phyloP scores from a whole-genome alignment of 805 yeast species.

The Schwanniomyces vanrijiae region DNA sequence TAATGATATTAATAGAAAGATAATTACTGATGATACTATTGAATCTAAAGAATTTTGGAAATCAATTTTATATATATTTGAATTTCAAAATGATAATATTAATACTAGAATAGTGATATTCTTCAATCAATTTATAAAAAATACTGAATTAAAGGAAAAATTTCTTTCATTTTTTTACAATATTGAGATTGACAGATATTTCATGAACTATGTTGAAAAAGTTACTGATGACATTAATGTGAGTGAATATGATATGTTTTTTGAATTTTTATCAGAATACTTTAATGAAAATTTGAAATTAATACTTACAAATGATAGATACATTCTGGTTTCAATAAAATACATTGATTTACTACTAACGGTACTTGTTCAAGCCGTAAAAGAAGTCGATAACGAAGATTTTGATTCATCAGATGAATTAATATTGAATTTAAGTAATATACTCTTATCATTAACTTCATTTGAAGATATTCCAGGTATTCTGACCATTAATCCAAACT shows the following conservation, averaged over 20 bases:
- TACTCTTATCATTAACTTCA: constrained; percentile 20
- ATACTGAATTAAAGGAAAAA: constrained; percentile 17
- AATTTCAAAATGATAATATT: constrained; percentile 5
- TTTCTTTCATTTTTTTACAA: constrained; percentile 15
- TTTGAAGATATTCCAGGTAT: constrained; percentile 13
- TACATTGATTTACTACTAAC: constrained; percentile 5
- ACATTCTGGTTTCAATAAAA: not conserved
- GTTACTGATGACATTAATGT: not conserved
- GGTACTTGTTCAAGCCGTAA: constrained; percentile 1
- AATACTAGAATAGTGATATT: constrained; percentile 18
- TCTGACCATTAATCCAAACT: constrained; percentile 2
- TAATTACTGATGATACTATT: not conserved
- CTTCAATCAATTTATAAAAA: constrained; percentile 31
- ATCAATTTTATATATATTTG: not conserved
- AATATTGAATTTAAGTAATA: constrained; percentile 9
- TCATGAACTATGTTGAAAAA: not conserved
- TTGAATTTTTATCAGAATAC: constrained; percentile 12
- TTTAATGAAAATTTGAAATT: constrained; percentile 1
- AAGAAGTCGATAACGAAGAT: constrained; percentile 10
- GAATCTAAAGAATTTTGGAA: constrained; percentile 19
- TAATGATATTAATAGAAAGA: constrained; percentile 23
- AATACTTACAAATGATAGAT: not conserved
- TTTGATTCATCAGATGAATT: constrained; percentile 11
- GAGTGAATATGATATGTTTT: constrained; percentile 1
- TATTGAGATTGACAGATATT: constrained; percentile 1